Evolutionary conservation across 2,329 filamentous ascomycete genomes (phyloP).

Genomic region (Falciphora oryzae): DNA sequence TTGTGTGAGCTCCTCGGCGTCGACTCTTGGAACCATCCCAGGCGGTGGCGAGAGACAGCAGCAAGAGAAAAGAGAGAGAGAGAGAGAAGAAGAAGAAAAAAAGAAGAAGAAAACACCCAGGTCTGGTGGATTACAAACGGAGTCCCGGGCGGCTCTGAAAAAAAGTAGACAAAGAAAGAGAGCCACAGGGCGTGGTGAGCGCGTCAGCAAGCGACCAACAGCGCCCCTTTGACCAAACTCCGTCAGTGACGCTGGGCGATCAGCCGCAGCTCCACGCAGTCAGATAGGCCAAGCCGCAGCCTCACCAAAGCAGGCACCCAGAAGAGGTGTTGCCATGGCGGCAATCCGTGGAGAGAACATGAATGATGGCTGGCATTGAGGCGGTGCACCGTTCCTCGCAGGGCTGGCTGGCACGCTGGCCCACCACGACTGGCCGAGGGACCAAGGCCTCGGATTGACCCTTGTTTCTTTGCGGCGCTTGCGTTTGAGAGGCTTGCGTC

Average conservation of each 20-base stretch:
- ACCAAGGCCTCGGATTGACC: background rate
- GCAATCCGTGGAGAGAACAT: background rate
- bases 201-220: background rate
- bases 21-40: background rate
- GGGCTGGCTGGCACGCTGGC: background rate
- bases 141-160: background rate
- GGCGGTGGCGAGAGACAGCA: background rate
- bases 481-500: background rate
- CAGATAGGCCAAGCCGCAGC: background rate
- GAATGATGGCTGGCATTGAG: background rate
- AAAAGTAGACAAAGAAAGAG: background rate
- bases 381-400: background rate
- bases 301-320: background rate
- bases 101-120: too few relatives aligned
- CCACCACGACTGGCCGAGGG: too few relatives aligned
- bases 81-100: background rate
- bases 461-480: background rate
- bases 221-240: background rate
- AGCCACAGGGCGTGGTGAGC: background rate
- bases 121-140: too few relatives aligned
- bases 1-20: background rate
- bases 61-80: background rate
- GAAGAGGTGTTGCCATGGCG: background rate
- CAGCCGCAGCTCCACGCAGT: background rate
- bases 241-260: background rate